Evolutionary conservation across 805 yeast species (phyloP).

Genomic region (Candida tallmaniae): DNA sequence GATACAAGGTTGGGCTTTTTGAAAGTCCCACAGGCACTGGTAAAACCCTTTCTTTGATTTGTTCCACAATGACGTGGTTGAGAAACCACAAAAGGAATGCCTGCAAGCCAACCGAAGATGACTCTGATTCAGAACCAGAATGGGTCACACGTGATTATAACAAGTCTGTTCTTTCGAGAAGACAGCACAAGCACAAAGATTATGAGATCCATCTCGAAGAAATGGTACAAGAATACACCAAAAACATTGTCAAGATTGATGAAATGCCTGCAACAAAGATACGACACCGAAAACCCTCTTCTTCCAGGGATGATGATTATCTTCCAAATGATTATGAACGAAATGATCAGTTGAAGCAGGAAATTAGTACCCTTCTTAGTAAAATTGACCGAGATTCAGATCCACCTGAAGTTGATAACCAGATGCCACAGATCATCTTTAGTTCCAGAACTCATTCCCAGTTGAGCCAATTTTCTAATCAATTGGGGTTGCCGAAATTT

Average conservation of each 20-base stretch:
- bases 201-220: constrained; percentile 40
- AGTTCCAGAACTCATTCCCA: constrained; percentile 93
- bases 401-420: constrained; percentile 13
- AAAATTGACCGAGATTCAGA: constrained; percentile 26
- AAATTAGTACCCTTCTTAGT: constrained; percentile 41
- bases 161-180: constrained; percentile 27
- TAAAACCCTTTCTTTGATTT: constrained; percentile 81
- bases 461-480: constrained; percentile 70
- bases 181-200: constrained; percentile 23
- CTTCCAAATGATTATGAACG: constrained; percentile 30
- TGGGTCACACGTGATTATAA: constrained; percentile 51
- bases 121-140: constrained; percentile 57
- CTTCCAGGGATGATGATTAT: constrained; percentile 8
- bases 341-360: constrained; percentile 13
- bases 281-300: constrained; percentile 5
- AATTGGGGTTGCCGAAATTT: constrained; percentile 56
- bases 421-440: constrained; percentile 49
- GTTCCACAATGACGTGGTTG: constrained; percentile 83
- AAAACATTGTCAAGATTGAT: constrained; percentile 11
- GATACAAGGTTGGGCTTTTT: constrained; percentile 69
- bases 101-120: constrained; percentile 8
- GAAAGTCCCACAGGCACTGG: constrained; percentile 97
- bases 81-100: constrained; percentile 40
- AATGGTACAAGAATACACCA: constrained; percentile 21
- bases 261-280: constrained; percentile 11